A percentile compares a stretch with the other conserved stretches of the same genome.
These are phyloP conservation scores for Cyamopsis tetragonoloba DNA, from an alignment of 306 rosid species.

Conservation along the genomic window DNA sequence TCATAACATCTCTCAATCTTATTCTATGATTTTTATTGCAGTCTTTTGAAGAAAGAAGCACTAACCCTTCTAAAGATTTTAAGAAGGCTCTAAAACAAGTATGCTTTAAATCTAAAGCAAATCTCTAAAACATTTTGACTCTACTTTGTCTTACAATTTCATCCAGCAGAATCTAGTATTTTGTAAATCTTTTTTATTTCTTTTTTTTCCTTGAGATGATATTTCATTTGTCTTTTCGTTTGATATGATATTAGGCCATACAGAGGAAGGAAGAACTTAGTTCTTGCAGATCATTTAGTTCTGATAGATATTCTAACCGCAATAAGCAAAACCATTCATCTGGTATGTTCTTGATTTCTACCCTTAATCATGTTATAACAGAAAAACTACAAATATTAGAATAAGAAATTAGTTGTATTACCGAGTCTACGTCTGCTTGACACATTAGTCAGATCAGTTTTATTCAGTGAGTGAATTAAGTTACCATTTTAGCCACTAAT, in stretches of 20 bases:
- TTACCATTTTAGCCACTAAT: not conserved
- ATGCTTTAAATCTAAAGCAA: not conserved
- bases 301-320: not conserved
- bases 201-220: not conserved
- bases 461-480: not conserved
- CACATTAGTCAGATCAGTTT: not conserved
- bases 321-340: slow-evolving; percentile 32
- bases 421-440: not conserved
- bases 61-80: slow-evolving; percentile 38
- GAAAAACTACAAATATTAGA: not conserved
- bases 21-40: slow-evolving; percentile 21
- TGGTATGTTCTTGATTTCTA: slow-evolving; percentile 31
- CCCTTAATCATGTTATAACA: not conserved
- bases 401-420: not conserved
- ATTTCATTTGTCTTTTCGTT: not conserved
- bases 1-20: too few species aligned
- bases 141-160: not conserved
- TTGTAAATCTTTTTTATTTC: not conserved
- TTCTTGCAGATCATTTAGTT: slow-evolving; percentile 10
- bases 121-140: not conserved
- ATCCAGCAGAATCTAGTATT: not conserved
- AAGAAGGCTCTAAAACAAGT: slow-evolving; percentile 39
- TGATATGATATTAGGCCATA: slow-evolving; percentile 31
- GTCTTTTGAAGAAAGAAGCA: slow-evolving; percentile 43
- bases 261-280: slow-evolving; percentile 25